A percentile compares a stretch with the other conserved stretches of the same genome.
These are phyloP conservation scores for Ananas comosus DNA, from an alignment of 176 grass and related monocot genomes.

Conservation along the genomic window DNA sequence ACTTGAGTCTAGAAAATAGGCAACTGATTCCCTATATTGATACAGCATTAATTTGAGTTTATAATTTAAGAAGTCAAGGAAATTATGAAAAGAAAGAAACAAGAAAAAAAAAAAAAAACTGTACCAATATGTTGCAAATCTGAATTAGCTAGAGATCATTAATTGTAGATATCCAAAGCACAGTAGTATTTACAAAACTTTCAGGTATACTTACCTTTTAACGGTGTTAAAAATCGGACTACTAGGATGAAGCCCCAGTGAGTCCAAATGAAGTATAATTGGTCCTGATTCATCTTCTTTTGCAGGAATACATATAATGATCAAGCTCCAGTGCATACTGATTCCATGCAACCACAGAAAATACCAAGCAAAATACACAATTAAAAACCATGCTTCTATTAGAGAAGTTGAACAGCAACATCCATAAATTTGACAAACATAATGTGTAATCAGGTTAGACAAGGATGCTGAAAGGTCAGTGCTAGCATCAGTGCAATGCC, in stretches of 20 bases:
- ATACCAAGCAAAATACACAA: conserved; percentile 4
- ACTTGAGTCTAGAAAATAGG: too few relatives aligned
- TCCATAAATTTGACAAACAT: not conserved
- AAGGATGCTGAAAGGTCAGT: not conserved
- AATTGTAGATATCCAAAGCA: not conserved
- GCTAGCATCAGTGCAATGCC: not conserved
- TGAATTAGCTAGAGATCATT: not conserved
- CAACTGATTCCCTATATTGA: too few relatives aligned
- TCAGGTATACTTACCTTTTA: conserved; percentile 24
- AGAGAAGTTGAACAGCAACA: not conserved
- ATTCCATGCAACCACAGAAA: conserved; percentile 7
- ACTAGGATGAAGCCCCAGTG: conserved; percentile 56
- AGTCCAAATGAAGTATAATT: conserved; percentile 84
- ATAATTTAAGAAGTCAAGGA: not conserved
- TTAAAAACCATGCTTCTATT: not conserved
- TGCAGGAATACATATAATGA: conserved; percentile 73
- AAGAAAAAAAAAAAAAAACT: not conserved
- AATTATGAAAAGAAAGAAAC: not conserved
- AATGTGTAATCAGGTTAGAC: not conserved
- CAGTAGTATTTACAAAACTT: not conserved
- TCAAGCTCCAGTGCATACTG: conserved; percentile 92
- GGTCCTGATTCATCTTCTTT: conserved; percentile 62
- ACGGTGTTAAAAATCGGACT: conserved; percentile 37
- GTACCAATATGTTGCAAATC: not conserved
- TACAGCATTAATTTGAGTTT: not conserved